phyloP scores from a whole-genome alignment of 768 basidiomycete genomes.

The Boletus rubescentipes region DNA sequence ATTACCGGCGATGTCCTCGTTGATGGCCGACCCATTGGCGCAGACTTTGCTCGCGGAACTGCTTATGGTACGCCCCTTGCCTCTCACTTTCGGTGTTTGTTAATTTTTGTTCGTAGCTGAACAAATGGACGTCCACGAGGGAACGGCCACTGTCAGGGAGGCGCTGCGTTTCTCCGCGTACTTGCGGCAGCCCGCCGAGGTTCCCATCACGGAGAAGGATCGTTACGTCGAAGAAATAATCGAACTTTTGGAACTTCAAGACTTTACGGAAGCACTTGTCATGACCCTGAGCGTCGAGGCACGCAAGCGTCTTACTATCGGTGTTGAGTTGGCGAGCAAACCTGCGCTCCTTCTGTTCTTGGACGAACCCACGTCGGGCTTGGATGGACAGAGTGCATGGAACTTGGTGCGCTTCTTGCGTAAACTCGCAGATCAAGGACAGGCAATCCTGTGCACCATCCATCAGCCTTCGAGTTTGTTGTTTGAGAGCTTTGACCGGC shows the following conservation, averaged over 20 bases:
- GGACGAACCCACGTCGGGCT: constrained; percentile 53
- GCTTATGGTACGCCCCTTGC: constrained; percentile 60
- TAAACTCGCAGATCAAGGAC: constrained; percentile 81
- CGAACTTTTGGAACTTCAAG: constrained; percentile 79
- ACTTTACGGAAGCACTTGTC: constrained; percentile 80
- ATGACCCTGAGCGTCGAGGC: constrained; percentile 66
- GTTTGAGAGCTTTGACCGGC: constrained; percentile 82
- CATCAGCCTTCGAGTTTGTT: constrained; percentile 85
- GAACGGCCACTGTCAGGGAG: constrained; percentile 79
- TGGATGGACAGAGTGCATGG: constrained; percentile 73
- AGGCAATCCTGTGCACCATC: constrained; percentile 89
- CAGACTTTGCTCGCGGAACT: constrained; percentile 64
- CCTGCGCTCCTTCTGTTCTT: constrained; percentile 24
- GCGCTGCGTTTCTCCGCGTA: constrained; percentile 85
- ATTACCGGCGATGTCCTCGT: constrained; percentile 64
- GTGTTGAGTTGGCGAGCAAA: constrained; percentile 88
- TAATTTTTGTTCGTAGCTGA: constrained; percentile 48
- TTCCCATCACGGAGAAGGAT: constrained; percentile 73
- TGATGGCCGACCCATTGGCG: constrained; percentile 59
- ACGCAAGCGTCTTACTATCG: constrained; percentile 86
- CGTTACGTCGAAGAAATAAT: constrained; percentile 82
- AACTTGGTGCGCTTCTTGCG: constrained; percentile 78
- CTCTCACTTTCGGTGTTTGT: constrained; percentile 19
- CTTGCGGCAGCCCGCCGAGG: constrained; percentile 69
- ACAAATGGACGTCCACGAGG: constrained; percentile 86